A percentile compares a stretch with the other conserved stretches of the same genome.
Evolutionary conservation across 106 monocot genomes (phyloP).

Genomic region (Dendrobium huoshanense): DNA sequence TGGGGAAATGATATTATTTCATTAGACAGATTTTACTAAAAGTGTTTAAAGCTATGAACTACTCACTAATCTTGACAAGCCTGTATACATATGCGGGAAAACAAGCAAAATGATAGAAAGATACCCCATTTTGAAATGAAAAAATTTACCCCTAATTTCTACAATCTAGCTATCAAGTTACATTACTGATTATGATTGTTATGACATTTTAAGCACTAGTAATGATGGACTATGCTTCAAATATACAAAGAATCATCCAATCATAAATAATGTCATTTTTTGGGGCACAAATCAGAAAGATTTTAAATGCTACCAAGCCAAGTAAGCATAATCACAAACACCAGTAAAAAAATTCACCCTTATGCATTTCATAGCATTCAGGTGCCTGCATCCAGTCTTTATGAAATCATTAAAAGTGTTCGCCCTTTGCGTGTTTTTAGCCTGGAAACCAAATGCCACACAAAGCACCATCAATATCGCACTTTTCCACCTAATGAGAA

Average conservation of each 20-base stretch:
- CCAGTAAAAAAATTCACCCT: too few relatives aligned
- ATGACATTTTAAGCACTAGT: not conserved
- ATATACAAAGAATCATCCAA: not conserved
- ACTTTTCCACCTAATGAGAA: slow-evolving; percentile 72
- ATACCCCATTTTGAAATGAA: not conserved
- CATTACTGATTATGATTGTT: not conserved
- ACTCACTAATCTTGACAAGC: not conserved
- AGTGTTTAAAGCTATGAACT: not conserved
- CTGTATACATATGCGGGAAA: not conserved
- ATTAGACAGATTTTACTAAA: not conserved
- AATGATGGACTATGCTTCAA: not conserved
- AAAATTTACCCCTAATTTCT: not conserved
- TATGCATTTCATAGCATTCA: too few relatives aligned
- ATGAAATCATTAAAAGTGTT: slow-evolving; percentile 86
- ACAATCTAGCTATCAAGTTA: not conserved
- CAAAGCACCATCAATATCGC: slow-evolving; percentile 88
- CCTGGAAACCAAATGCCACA: slow-evolving; percentile 85
- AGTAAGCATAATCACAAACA: not conserved
- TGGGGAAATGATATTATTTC: not conserved
- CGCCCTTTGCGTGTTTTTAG: slow-evolving; percentile 80
- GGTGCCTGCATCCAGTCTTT: slow-evolving; percentile 74
- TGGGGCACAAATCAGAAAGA: not conserved
- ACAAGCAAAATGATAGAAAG: not conserved
- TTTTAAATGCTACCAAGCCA: not conserved
- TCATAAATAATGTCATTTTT: not conserved